Evolutionary conservation across 345 rosid species (phyloP).

Genomic region (Laguncularia racemosa): DNA sequence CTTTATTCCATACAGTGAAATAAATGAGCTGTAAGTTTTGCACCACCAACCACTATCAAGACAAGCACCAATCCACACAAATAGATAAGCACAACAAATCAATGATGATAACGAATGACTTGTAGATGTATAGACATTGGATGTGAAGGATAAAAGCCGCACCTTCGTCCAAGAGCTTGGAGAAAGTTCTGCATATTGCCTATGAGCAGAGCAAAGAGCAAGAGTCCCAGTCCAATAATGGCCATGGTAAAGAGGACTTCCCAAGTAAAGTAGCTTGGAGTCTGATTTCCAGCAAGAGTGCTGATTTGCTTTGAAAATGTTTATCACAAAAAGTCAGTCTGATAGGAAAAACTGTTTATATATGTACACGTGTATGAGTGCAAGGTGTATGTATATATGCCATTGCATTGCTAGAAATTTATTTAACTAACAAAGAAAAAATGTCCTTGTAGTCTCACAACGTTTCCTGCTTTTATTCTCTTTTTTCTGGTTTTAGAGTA

Average conservation of each 20-base stretch:
- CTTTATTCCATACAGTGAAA: too few relatives aligned
- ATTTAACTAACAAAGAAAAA: neutral
- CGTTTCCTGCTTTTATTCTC: too few relatives aligned
- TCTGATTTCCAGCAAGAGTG: constrained; percentile 84
- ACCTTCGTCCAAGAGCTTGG: constrained; percentile 82
- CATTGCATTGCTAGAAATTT: too few relatives aligned
- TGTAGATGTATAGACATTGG: neutral
- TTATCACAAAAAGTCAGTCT: neutral
- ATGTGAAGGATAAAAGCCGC: neutral
- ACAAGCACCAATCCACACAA: too few relatives aligned
- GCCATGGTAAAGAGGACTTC: constrained; percentile 90
- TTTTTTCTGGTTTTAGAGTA: too few relatives aligned
- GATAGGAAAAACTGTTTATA: neutral
- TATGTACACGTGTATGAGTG: too few relatives aligned
- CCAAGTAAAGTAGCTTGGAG: constrained; percentile 67
- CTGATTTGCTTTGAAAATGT: constrained; percentile 74
- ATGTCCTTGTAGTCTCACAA: neutral
- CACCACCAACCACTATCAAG: too few relatives aligned
- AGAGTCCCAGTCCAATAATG: constrained; percentile 71
- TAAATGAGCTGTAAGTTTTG: too few relatives aligned
- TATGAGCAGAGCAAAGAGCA: constrained; percentile 87
- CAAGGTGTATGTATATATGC: too few relatives aligned
- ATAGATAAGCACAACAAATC: neutral
- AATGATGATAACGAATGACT: neutral
- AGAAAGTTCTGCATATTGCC: constrained; percentile 98